phyloP scores from a whole-genome alignment of 345 rosid species.

The Eucalyptus tenuipes region DNA sequence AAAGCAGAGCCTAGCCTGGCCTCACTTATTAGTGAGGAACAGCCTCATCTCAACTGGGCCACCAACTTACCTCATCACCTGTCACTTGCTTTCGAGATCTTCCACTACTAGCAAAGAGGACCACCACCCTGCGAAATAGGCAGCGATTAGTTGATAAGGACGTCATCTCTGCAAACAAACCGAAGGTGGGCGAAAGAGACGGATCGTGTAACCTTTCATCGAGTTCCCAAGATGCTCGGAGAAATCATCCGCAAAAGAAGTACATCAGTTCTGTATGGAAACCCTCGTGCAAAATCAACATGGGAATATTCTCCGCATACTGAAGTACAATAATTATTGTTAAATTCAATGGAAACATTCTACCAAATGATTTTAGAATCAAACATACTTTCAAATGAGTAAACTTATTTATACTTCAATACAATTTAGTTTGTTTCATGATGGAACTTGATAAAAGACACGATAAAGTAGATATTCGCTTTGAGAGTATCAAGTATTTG shows the following conservation, averaged over 20 bases:
- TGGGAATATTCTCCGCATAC: background rate
- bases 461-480: background rate
- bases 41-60: background rate
- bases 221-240: background rate
- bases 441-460: background rate
- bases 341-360: background rate
- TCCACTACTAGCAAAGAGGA: background rate
- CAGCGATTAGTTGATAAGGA: background rate
- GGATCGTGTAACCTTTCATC: background rate
- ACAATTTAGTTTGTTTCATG: background rate
- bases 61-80: background rate
- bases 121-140: background rate
- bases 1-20: background rate
- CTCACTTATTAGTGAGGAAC: background rate
- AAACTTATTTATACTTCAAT: background rate
- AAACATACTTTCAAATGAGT: background rate
- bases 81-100: background rate
- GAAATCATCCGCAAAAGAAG: background rate
- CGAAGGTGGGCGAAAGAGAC: background rate
- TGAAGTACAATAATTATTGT: background rate
- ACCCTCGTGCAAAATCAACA: background rate
- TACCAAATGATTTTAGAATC: background rate
- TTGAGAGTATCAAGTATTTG: background rate
- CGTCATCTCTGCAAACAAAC: background rate
- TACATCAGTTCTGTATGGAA: background rate